phyloP scores from a whole-genome alignment of 768 basidiomycete genomes.

The Boletus tomentosulus region DNA sequence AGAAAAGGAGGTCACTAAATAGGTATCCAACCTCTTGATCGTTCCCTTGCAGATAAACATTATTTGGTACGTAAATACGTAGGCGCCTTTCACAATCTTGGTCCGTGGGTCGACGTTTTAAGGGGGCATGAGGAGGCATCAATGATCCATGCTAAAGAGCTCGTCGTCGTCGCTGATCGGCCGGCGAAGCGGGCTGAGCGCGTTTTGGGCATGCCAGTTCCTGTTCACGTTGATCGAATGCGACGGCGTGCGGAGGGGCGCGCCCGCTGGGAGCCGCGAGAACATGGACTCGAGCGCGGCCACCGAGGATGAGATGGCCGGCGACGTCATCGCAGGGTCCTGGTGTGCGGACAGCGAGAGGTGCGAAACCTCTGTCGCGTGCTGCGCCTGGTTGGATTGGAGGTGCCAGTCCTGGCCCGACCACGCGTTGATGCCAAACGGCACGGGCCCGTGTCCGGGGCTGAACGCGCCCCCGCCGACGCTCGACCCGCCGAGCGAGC shows the following conservation, averaged over 20 bases:
- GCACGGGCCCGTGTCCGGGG: conserved; percentile 29
- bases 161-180: conserved; percentile 64
- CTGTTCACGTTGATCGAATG: conserved; percentile 23
- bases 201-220: conserved; percentile 35
- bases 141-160: conserved; percentile 67
- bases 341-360: conserved; percentile 25
- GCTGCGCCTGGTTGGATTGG: conserved; percentile 21
- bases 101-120: background rate
- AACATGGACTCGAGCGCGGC: conserved; percentile 49
- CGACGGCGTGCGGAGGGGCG: conserved; percentile 27
- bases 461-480: conserved; percentile 27
- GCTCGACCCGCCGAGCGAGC: conserved; percentile 26
- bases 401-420: conserved; percentile 27
- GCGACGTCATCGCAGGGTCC: conserved; percentile 9
- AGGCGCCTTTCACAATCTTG: background rate
- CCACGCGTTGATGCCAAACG: conserved; percentile 29
- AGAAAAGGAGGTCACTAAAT: conserved; percentile 24
- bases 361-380: conserved; percentile 13
- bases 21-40: conserved; percentile 28
- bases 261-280: conserved; percentile 37
- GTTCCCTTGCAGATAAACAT: conserved; percentile 26
- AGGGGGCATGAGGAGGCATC: conserved; percentile 5
- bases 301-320: conserved; percentile 16
- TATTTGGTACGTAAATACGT: conserved; percentile 28
- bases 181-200: conserved; percentile 58